A percentile compares a stretch with the other conserved stretches of the same genome.
These are phyloP conservation scores for Cladophialophora psammophila DNA, from an alignment of 2,329 filamentous ascomycete genomes.

Conservation along the genomic window DNA sequence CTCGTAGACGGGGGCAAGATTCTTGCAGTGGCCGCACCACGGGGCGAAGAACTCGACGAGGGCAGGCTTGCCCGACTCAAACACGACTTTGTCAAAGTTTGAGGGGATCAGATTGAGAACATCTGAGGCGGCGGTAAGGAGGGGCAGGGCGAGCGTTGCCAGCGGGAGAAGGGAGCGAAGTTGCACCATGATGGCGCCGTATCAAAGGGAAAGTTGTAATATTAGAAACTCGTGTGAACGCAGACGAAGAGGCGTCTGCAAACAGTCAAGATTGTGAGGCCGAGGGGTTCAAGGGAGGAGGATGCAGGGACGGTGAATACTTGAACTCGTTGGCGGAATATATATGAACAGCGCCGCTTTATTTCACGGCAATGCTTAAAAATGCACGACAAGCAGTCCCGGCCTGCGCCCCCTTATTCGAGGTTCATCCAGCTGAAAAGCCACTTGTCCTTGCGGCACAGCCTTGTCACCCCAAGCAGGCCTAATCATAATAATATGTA, in stretches of 20 bases:
- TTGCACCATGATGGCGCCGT: conserved; percentile 30
- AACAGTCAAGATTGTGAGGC: not conserved
- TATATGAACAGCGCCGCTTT: conserved; percentile 1
- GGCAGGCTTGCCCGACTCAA: conserved; percentile 91
- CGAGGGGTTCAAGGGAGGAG: not conserved
- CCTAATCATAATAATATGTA: not conserved
- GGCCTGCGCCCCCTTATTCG: not conserved
- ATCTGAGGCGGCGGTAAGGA: conserved; percentile 73
- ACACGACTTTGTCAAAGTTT: conserved; percentile 91
- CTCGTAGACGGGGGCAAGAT: conserved; percentile 90
- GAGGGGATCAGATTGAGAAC: conserved; percentile 87
- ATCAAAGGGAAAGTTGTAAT: not conserved
- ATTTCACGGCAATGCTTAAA: conserved; percentile 7
- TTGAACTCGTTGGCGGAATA: not conserved
- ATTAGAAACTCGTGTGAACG: not conserved
- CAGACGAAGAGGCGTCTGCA: not conserved
- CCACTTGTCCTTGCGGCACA: conserved; percentile 3
- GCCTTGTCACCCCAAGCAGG: not conserved
- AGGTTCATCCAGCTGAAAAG: not conserved
- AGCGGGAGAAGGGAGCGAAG: conserved; percentile 31
- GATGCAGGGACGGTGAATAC: not conserved
- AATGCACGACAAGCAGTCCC: not conserved
- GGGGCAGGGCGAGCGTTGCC: conserved; percentile 56
- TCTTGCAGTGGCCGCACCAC: conserved; percentile 99
- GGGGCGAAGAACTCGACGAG: conserved; percentile 98